phyloP scores from a whole-genome alignment of 2,329 filamentous ascomycete species.

The Rutstroemia sp. region DNA sequence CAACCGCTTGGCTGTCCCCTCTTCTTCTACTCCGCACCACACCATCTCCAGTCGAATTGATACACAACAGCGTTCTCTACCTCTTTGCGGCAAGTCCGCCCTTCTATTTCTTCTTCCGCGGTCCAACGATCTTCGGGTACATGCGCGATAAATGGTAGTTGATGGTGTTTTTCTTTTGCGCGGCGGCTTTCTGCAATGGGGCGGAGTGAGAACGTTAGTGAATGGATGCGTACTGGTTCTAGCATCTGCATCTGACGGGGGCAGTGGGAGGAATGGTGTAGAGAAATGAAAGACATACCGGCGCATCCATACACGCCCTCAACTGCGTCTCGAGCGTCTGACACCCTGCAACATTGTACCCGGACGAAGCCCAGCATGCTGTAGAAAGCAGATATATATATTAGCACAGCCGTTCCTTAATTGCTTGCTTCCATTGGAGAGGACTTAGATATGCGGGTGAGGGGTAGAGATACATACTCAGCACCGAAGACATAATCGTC shows the following conservation, averaged over 20 bases:
- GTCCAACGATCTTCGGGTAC: constrained; percentile 65
- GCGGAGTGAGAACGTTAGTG: constrained; percentile 3
- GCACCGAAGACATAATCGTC: constrained; percentile 56
- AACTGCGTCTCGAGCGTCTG: constrained; percentile 52
- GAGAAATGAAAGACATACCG: constrained; percentile 41
- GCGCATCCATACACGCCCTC: constrained; percentile 72
- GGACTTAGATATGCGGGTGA: constrained; percentile 3
- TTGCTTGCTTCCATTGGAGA: too few relatives aligned
- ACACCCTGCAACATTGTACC: constrained; percentile 56
- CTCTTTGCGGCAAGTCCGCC: background rate
- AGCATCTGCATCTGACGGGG: too few relatives aligned
- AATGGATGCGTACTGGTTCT: too few relatives aligned
- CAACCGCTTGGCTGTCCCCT: too few relatives aligned
- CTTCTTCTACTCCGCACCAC: background rate
- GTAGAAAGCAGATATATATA: background rate
- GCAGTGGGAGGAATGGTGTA: too few relatives aligned
- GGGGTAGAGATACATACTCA: constrained; percentile 42
- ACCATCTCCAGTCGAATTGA: background rate
- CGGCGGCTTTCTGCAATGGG: constrained; percentile 42
- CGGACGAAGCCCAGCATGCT: constrained; percentile 82
- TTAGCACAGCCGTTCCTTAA: background rate
- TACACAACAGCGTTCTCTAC: background rate
- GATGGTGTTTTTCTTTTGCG: constrained; percentile 66
- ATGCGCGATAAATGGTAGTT: constrained; percentile 84
- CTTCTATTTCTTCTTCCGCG: constrained; percentile 54